A percentile compares a stretch with the other conserved stretches of the same genome.
phyloP scores from a whole-genome alignment of 495 filamentous ascomycete species.

The Extremus antarcticus region DNA sequence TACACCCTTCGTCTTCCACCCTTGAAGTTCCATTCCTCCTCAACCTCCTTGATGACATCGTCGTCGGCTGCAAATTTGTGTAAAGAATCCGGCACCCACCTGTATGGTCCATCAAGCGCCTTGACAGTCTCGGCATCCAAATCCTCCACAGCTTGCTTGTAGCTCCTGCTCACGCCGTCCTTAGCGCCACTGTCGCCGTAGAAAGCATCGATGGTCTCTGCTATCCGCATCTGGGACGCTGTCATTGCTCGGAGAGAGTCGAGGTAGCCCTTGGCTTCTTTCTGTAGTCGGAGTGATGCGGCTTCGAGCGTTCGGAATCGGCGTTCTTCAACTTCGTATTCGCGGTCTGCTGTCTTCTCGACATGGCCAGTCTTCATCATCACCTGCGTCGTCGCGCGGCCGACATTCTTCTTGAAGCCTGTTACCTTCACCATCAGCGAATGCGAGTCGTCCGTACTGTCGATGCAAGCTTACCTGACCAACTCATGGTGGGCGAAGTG shows the following conservation, averaged over 20 bases:
- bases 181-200: slow-evolving; percentile 92
- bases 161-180: slow-evolving; percentile 88
- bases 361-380: slow-evolving; percentile 99
- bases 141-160: slow-evolving; percentile 97
- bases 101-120: slow-evolving; percentile 91
- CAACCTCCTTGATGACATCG: slow-evolving; percentile 7
- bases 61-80: not conserved
- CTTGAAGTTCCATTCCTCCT: slow-evolving; percentile 5
- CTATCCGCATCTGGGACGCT: slow-evolving; percentile 97
- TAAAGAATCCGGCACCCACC: slow-evolving; percentile 36
- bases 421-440: too few relatives aligned
- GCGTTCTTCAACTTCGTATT: slow-evolving; percentile 97
- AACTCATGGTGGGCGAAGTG: not conserved
- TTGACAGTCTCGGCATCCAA: slow-evolving; percentile 97
- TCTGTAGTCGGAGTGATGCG: slow-evolving; percentile 80
- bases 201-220: slow-evolving; percentile 97
- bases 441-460: too few relatives aligned
- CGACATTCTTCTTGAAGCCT: slow-evolving; percentile 40
- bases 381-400: slow-evolving; percentile 95
- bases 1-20: not conserved
- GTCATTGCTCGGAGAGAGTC: slow-evolving; percentile 98
- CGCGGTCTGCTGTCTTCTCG: slow-evolving; percentile 76
- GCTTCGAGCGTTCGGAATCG: slow-evolving; percentile 95
- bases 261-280: slow-evolving; percentile 94
- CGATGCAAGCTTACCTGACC: not conserved